Evolutionary conservation across 305 asterid genomes (phyloP).

Genomic region (Rubia balearica): DNA sequence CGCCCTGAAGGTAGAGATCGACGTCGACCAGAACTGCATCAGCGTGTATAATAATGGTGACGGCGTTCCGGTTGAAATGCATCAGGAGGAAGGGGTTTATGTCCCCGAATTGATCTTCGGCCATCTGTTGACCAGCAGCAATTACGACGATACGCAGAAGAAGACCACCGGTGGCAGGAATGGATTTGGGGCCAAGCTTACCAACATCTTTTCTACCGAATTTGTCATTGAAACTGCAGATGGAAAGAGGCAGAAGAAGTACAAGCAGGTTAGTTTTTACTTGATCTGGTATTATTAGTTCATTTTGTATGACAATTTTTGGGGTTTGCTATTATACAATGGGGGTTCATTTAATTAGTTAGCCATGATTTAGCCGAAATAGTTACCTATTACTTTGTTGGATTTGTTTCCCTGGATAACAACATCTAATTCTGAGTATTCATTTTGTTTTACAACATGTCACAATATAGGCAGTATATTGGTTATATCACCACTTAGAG

Average conservation of each 20-base stretch:
- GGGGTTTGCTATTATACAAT: background rate
- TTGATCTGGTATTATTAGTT: background rate
- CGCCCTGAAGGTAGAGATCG: constrained; percentile 65
- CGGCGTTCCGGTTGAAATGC: constrained; percentile 91
- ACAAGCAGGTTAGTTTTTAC: constrained; percentile 61
- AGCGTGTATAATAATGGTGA: constrained; percentile 87
- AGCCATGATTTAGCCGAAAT: too few species aligned
- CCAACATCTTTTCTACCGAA: constrained; percentile 81
- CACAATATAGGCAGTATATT: too few species aligned
- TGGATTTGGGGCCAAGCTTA: constrained; percentile 91
- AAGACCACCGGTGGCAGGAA: constrained; percentile 95
- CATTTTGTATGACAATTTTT: background rate
- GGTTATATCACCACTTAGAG: background rate
- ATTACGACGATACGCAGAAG: constrained; percentile 78
- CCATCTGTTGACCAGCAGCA: constrained; percentile 92
- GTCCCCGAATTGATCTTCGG: constrained; percentile 95
- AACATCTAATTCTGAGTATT: background rate
- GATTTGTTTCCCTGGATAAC: background rate
- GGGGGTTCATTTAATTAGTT: too few species aligned
- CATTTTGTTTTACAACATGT: background rate
- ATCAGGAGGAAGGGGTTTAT: constrained; percentile 90
- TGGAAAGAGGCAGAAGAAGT: constrained; percentile 67
- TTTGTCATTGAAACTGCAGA: constrained; percentile 90
- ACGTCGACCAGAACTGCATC: constrained; percentile 50
- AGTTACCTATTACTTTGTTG: background rate